Percentiles rank a stretch among this genome's conserved stretches.
These are phyloP conservation scores for Cryptococcus neoformans DNA, from an alignment of 1,284 basidiomycete species.

Conservation along the genomic window DNA sequence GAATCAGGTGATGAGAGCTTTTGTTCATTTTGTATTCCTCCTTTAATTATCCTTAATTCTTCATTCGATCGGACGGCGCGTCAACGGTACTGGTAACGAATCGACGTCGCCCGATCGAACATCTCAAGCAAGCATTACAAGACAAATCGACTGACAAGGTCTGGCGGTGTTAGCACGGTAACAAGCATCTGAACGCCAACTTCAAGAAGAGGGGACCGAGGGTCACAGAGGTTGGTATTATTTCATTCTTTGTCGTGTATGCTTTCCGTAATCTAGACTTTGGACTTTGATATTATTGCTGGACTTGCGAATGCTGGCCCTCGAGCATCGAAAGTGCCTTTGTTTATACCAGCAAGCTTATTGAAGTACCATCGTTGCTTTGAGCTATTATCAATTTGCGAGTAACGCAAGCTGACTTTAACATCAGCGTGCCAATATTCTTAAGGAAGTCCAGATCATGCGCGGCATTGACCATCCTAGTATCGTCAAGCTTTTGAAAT, in stretches of 20 bases:
- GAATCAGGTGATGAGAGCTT: slow-evolving; percentile 32
- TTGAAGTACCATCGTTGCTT: not conserved
- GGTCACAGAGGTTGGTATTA: slow-evolving; percentile 80
- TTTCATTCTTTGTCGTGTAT: not conserved
- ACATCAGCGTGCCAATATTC: slow-evolving; percentile 87
- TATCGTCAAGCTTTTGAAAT: slow-evolving; percentile 83
- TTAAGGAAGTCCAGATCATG: slow-evolving; percentile 99
- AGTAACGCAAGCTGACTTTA: not conserved
- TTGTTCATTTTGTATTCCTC: slow-evolving; percentile 21
- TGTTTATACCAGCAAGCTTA: not conserved
- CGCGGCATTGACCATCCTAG: slow-evolving; percentile 85
- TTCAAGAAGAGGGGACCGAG: slow-evolving; percentile 85
- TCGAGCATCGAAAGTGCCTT: slow-evolving; percentile 20
- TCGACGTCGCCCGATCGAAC: not conserved
- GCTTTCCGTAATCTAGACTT: too few relatives aligned
- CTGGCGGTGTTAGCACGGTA: slow-evolving; percentile 63
- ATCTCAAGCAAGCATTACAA: not conserved
- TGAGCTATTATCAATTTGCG: not conserved
- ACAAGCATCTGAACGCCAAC: slow-evolving; percentile 85
- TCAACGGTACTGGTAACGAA: not conserved
- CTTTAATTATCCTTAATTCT: slow-evolving; percentile 3
- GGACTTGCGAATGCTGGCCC: slow-evolving; percentile 25
- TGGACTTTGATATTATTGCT: not conserved
- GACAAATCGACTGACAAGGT: slow-evolving; percentile 2
- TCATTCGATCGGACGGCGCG: not conserved